Conservation (phyloP, 495 filamentous ascomycete genomes). For the Clohesyomyces aquaticus region DNA sequence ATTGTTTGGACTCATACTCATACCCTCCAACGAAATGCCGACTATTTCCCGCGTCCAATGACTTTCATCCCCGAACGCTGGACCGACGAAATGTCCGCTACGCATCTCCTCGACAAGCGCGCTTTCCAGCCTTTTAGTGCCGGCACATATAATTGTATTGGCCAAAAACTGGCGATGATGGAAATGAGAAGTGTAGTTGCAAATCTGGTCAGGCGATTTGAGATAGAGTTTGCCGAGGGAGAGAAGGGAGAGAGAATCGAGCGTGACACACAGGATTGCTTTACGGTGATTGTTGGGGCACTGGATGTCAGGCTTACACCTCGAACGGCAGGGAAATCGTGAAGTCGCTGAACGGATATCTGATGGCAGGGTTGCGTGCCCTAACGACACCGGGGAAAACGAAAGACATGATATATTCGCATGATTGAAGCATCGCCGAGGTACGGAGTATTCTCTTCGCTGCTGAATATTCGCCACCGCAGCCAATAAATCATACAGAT, state of each 20-base stretch:
- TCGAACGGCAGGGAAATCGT: no score
- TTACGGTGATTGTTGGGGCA: constrained; percentile 26
- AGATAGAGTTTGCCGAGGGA: constrained; percentile 18
- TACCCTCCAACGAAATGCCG: constrained; percentile 17
- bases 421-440: no score
- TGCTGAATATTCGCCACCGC: no score
- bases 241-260: constrained; percentile 7
- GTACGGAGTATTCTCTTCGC: no score
- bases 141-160: constrained; percentile 25
- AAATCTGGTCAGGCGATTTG: constrained; percentile 20
- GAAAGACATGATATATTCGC: no score
- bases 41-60: constrained; percentile 22
- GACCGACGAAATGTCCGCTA: constrained; percentile 25
- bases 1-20: constrained; percentile 23
- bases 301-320: constrained; percentile 25
- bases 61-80: constrained; percentile 40
- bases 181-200: constrained; percentile 26
- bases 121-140: constrained; percentile 35
- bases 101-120: constrained; percentile 24
- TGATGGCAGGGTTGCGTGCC: no score
- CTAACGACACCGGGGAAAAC: no score
- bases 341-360: no score
- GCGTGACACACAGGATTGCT: constrained; percentile 25
- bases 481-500: no score
- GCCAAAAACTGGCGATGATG: constrained; percentile 28